Evolutionary conservation across 306 rosid species (phyloP).

Genomic region (Trifolium pratense): DNA sequence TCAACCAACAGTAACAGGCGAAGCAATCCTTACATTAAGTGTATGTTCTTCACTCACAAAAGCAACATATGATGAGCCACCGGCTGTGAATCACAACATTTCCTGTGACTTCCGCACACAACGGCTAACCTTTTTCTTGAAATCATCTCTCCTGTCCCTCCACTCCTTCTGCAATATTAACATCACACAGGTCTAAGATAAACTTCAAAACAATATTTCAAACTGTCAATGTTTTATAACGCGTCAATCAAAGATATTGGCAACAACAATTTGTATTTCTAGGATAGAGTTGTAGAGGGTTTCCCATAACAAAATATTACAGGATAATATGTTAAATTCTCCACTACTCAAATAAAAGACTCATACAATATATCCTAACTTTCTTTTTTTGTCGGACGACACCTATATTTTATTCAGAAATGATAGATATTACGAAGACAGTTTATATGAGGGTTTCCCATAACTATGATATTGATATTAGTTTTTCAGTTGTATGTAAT

Average conservation of each 20-base stretch:
- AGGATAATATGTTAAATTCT: background rate
- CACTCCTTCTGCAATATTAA: constrained; percentile 82
- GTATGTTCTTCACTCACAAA: constrained; percentile 46
- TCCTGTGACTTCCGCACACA: constrained; percentile 93
- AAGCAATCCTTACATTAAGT: constrained; percentile 43
- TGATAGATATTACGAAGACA: too few relatives aligned
- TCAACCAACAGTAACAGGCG: constrained; percentile 41
- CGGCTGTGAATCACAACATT: constrained; percentile 54
- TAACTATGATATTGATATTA: too few relatives aligned
- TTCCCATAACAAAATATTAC: background rate
- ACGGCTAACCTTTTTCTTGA: constrained; percentile 94
- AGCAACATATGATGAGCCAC: constrained; percentile 29
- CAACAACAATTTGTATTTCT: constrained; percentile 4
- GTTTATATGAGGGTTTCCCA: too few relatives aligned
- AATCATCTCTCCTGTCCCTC: constrained; percentile 93
- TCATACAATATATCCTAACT: background rate
- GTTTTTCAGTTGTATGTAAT: too few relatives aligned
- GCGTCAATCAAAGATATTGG: constrained; percentile 3
- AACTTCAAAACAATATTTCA: constrained; percentile 22
- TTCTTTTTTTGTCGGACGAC: too few relatives aligned
- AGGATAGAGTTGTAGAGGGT: background rate
- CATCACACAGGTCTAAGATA: background rate
- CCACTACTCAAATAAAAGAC: background rate
- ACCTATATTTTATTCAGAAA: too few relatives aligned
- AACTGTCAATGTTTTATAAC: constrained; percentile 4